Percentiles rank a stretch among this genome's conserved stretches.
phyloP scores from a whole-genome alignment of 2,329 filamentous ascomycete genomes.

The Fusarium mangiferae region DNA sequence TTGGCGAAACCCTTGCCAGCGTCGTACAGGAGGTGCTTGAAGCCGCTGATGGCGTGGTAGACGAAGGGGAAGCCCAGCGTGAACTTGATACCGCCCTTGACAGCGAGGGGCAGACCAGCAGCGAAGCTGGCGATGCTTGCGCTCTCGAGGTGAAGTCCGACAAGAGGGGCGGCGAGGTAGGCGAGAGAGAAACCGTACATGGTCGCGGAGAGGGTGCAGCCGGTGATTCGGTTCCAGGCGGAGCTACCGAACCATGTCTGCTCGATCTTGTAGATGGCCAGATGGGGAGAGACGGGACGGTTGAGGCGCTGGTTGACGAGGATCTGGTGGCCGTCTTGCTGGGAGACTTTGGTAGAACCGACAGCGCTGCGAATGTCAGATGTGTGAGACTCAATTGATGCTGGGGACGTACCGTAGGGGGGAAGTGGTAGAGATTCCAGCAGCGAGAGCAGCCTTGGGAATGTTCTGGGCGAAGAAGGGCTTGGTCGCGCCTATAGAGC shows the following conservation, averaged over 20 bases:
- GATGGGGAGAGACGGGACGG: constrained; percentile 86
- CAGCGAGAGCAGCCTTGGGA: constrained; percentile 57
- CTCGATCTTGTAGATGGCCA: constrained; percentile 85
- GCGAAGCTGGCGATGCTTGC: constrained; percentile 69
- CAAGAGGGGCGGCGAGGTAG: constrained; percentile 82
- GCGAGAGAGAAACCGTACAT: constrained; percentile 84
- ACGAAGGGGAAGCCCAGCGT: constrained; percentile 67
- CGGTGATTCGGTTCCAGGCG: constrained; percentile 86
- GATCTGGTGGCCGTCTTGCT: constrained; percentile 67
- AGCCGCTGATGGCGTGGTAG: constrained; percentile 67
- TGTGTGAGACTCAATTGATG: not conserved
- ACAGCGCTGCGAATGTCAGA: constrained; percentile 23
- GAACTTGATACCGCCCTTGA: constrained; percentile 68
- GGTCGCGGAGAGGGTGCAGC: constrained; percentile 73
- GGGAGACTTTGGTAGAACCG: constrained; percentile 67
- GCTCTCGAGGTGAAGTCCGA: constrained; percentile 72
- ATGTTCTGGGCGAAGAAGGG: constrained; percentile 61
- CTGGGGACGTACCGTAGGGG: constrained; percentile 54
- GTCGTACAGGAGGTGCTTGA: constrained; percentile 66
- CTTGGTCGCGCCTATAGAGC: constrained; percentile 52
- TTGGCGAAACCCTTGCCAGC: constrained; percentile 62
- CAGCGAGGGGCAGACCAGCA: constrained; percentile 66
- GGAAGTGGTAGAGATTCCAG: constrained; percentile 56
- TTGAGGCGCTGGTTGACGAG: constrained; percentile 82
- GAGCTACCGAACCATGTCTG: constrained; percentile 85